These are phyloP conservation scores for Cladosporium cucumerinum DNA, from an alignment of 2,329 filamentous ascomycete genomes.

Conservation along the genomic window DNA sequence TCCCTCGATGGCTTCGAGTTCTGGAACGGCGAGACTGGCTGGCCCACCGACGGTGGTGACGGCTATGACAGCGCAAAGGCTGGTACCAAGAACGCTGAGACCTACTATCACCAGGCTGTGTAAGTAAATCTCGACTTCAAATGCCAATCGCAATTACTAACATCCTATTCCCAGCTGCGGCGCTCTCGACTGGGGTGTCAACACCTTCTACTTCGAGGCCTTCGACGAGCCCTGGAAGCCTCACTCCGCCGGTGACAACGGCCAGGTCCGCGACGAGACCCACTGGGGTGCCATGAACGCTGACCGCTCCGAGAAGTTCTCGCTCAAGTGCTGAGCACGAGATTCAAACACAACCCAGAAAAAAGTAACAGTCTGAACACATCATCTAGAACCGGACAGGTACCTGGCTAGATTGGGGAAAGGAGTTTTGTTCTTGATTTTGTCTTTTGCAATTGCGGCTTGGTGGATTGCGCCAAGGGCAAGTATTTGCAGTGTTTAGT, in stretches of 20 bases:
- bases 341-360: neutral
- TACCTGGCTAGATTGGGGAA: neutral
- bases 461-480: neutral
- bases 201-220: slow-evolving; percentile 71
- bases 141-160: neutral
- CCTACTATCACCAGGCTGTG: slow-evolving; percentile 60
- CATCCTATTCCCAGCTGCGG: slow-evolving; percentile 1
- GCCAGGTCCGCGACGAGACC: slow-evolving; percentile 59
- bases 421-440: neutral
- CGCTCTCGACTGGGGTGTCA: slow-evolving; percentile 54
- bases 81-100: slow-evolving; percentile 55
- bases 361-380: neutral
- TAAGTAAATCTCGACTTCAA: neutral
- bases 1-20: slow-evolving; percentile 56
- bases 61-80: slow-evolving; percentile 62
- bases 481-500: neutral
- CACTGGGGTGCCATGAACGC: slow-evolving; percentile 67
- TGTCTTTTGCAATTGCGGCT: neutral
- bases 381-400: neutral
- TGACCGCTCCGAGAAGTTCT: slow-evolving; percentile 57
- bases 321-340: slow-evolving; percentile 40
- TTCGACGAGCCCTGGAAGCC: slow-evolving; percentile 63
- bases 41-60: slow-evolving; percentile 60
- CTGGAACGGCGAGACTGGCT: slow-evolving; percentile 67
- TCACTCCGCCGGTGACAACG: slow-evolving; percentile 59